These are phyloP conservation scores for Medicago arabica DNA, from an alignment of 306 rosid genomes.

Conservation along the genomic window DNA sequence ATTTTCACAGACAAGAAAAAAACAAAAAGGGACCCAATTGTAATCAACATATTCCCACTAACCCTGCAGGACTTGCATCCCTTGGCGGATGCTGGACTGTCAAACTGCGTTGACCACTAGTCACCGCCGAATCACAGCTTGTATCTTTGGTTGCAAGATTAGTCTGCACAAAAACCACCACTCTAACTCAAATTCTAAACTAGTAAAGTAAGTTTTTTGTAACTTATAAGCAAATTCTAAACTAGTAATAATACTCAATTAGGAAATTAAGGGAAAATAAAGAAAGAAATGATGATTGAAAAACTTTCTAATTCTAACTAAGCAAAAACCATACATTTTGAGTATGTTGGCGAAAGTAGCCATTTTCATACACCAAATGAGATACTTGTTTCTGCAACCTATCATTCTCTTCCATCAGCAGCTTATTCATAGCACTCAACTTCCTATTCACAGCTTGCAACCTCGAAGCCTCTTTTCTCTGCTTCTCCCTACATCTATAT, in stretches of 20 bases:
- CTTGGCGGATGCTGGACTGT: slow-evolving; percentile 93
- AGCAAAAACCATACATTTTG: slow-evolving; percentile 59
- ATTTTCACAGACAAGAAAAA: slow-evolving; percentile 44
- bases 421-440: slow-evolving; percentile 95
- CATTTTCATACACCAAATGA: slow-evolving; percentile 94
- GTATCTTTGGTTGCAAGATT: slow-evolving; percentile 90
- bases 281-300: background rate
- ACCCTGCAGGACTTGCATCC: slow-evolving; percentile 99
- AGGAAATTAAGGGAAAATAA: background rate
- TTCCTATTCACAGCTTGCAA: slow-evolving; percentile 92
- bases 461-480: slow-evolving; percentile 92
- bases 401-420: slow-evolving; percentile 96
- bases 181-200: slow-evolving; percentile 34
- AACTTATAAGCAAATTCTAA: background rate
- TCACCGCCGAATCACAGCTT: slow-evolving; percentile 93
- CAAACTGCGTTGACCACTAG: slow-evolving; percentile 95
- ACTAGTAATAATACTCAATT: background rate
- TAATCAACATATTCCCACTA: slow-evolving; percentile 61
- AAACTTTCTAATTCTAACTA: background rate
- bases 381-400: slow-evolving; percentile 99
- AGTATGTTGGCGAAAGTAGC: slow-evolving; percentile 92
- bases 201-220: background rate
- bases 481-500: slow-evolving; percentile 94
- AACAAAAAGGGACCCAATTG: slow-evolving; percentile 63
- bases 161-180: slow-evolving; percentile 56